Evolutionary conservation across 441 rosid genomes (phyloP).

Genomic region (Mallotus repandus): DNA sequence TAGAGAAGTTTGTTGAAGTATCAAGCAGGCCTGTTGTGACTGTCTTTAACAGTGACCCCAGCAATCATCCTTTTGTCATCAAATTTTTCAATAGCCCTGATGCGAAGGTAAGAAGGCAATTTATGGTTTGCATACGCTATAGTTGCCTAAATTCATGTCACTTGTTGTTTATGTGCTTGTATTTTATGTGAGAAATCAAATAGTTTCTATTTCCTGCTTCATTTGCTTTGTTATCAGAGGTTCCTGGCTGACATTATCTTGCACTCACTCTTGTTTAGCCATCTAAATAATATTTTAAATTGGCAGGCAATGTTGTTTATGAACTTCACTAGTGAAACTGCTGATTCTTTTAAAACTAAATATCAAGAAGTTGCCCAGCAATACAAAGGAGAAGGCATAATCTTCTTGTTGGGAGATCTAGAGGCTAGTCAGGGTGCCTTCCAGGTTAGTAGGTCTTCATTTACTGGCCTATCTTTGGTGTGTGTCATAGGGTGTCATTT

Average conservation of each 20-base stretch:
- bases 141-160: not conserved
- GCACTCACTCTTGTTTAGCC: not conserved
- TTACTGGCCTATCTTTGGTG: constrained; percentile 15
- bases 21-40: constrained; percentile 74
- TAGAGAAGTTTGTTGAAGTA: constrained; percentile 76
- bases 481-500: not conserved
- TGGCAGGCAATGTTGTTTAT: constrained; percentile 80
- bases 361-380: constrained; percentile 73
- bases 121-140: not conserved
- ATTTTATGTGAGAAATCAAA: not conserved
- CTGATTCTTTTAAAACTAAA: constrained; percentile 63
- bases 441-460: constrained; percentile 51
- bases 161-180: not conserved
- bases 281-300: constrained; percentile 25
- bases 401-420: constrained; percentile 80
- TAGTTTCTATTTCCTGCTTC: not conserved
- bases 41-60: constrained; percentile 67
- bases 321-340: constrained; percentile 55
- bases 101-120: constrained; percentile 53
- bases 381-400: constrained; percentile 62
- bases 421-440: constrained; percentile 83
- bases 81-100: constrained; percentile 69
- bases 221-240: not conserved
- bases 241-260: not conserved
- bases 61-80: constrained; percentile 75